phyloP scores from a whole-genome alignment of 1,139 yeast genomes.

The Yamadazyma sp. region DNA sequence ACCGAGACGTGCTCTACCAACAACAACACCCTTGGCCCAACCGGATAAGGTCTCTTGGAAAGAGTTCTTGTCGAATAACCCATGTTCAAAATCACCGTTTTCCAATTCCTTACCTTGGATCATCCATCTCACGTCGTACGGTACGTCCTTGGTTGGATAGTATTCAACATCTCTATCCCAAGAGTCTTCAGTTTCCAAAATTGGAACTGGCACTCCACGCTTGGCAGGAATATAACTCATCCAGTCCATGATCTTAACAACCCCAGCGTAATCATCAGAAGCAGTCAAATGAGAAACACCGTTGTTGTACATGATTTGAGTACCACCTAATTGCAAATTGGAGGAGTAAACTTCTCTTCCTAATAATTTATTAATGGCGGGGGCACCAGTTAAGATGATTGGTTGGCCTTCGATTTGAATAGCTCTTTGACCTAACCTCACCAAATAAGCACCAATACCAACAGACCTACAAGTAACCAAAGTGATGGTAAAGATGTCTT shows the following conservation, averaged over 20 bases:
- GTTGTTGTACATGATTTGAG: slow-evolving; percentile 96
- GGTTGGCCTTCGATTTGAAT: slow-evolving; percentile 99
- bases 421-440: slow-evolving; percentile 97
- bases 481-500: slow-evolving; percentile 93
- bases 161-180: slow-evolving; percentile 95
- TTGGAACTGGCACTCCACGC: slow-evolving; percentile 89
- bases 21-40: slow-evolving; percentile 98
- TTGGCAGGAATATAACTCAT: slow-evolving; percentile 92
- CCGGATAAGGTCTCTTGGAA: slow-evolving; percentile 98
- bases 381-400: slow-evolving; percentile 97
- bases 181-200: slow-evolving; percentile 72
- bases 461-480: slow-evolving; percentile 97
- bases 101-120: slow-evolving; percentile 76
- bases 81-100: slow-evolving; percentile 72
- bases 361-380: slow-evolving; percentile 92
- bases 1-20: slow-evolving; percentile 97
- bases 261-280: slow-evolving; percentile 93
- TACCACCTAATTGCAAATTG: slow-evolving; percentile 96
- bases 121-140: slow-evolving; percentile 94
- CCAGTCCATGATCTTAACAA: slow-evolving; percentile 93
- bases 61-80: slow-evolving; percentile 87
- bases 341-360: slow-evolving; percentile 98
- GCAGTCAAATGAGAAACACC: slow-evolving; percentile 99
- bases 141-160: slow-evolving; percentile 68
- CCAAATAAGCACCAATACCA: slow-evolving; percentile 98